Evolutionary conservation across 2,329 filamentous ascomycete species (phyloP).

Genomic region (Tolypocladium amazonense): DNA sequence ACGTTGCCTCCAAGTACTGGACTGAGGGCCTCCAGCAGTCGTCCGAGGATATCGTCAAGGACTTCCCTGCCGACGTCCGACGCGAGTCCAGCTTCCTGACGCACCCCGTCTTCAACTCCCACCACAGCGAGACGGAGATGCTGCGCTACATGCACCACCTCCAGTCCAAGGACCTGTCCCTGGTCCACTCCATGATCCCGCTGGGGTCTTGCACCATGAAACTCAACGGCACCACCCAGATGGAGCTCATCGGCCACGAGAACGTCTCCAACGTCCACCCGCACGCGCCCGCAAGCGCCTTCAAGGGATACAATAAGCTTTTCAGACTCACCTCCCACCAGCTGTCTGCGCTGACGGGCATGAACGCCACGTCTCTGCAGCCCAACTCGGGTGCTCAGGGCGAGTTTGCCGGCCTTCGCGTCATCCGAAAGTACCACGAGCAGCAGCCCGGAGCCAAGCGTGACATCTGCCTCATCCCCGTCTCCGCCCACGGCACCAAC

Average conservation of each 20-base stretch:
- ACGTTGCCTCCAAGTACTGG: conserved; percentile 28
- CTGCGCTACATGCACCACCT: conserved; percentile 89
- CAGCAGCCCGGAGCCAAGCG: conserved; percentile 57
- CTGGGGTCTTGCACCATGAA: conserved; percentile 98
- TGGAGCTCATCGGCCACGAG: conserved; percentile 73
- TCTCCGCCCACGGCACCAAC: conserved; percentile 93
- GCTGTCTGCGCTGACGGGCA: conserved; percentile 75
- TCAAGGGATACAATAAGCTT: conserved; percentile 58
- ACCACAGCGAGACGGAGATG: conserved; percentile 92
- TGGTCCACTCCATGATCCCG: conserved; percentile 96
- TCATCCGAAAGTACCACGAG: conserved; percentile 78
- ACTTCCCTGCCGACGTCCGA: conserved; percentile 49
- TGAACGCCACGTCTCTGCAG: conserved; percentile 81
- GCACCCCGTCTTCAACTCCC: conserved; percentile 87
- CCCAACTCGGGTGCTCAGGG: conserved; percentile 95
- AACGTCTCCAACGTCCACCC: conserved; percentile 75
- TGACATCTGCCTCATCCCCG: conserved; percentile 88
- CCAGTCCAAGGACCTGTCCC: conserved; percentile 85
- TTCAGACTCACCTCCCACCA: conserved; percentile 65
- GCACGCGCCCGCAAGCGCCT: conserved; percentile 54
- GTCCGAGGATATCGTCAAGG: conserved; percentile 23
- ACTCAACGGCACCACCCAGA: conserved; percentile 86
- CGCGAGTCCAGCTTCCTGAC: conserved; percentile 70
- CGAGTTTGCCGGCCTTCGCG: conserved; percentile 81
- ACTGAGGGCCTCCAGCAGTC: conserved; percentile 22